These are phyloP conservation scores for Pseudogymnoascus sp. DNA, from an alignment of 2,329 filamentous ascomycete species.

Conservation along the genomic window DNA sequence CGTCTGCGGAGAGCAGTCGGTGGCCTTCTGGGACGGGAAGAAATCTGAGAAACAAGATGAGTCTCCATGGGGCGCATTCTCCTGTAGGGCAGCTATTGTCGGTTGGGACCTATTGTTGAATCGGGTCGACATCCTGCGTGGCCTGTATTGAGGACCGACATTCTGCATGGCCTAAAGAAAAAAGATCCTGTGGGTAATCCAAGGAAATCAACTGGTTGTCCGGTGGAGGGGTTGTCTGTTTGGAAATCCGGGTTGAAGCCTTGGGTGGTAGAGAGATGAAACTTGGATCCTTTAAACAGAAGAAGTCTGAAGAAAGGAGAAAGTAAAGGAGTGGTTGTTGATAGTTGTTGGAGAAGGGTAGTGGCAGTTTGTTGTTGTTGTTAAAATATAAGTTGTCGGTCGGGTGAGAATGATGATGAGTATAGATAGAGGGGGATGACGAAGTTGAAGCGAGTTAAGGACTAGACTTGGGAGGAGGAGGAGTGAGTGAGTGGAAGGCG, in stretches of 20 bases:
- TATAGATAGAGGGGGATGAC: background rate
- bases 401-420: background rate
- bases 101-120: background rate
- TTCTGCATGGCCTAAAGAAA: slow-evolving; percentile 7
- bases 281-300: background rate
- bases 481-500: background rate
- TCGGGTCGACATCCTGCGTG: slow-evolving; percentile 4
- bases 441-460: background rate
- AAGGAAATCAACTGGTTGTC: background rate
- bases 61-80: background rate
- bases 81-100: background rate
- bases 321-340: background rate
- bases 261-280: background rate
- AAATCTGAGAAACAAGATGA: background rate
- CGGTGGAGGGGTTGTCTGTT: background rate
- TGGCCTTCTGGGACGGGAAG: background rate
- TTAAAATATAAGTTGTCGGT: slow-evolving; percentile 8
- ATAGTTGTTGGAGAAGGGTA: background rate
- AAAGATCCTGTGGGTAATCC: background rate
- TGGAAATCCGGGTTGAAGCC: background rate
- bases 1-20: background rate
- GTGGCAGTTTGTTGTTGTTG: slow-evolving; percentile 24
- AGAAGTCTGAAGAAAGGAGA: slow-evolving; percentile 1
- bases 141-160: slow-evolving; percentile 8
- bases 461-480: background rate